Conservation (phyloP, 306 rosid species). For the Hylodesmum podocarpum region DNA sequence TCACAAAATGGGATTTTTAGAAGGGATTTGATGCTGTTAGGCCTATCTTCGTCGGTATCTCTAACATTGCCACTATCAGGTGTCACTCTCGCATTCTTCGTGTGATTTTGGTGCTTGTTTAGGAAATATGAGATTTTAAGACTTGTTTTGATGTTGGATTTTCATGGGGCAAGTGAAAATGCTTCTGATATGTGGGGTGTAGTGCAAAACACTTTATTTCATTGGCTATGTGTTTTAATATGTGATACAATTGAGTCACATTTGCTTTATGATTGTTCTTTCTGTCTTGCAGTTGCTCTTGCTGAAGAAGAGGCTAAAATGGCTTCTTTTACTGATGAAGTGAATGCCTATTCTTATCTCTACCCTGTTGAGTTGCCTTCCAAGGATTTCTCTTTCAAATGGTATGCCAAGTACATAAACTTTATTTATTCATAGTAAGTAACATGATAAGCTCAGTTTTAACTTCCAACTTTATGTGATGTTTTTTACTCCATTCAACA, state of each 20-base stretch:
- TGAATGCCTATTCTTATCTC: slow-evolving; percentile 76
- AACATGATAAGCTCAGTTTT: not conserved
- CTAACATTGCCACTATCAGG: slow-evolving; percentile 50
- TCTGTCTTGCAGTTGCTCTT: slow-evolving; percentile 55
- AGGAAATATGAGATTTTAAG: not conserved
- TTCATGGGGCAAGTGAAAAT: not conserved
- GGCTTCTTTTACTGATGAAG: slow-evolving; percentile 66
- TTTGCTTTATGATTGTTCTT: slow-evolving; percentile 17
- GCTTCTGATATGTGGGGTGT: not conserved
- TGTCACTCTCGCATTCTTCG: not conserved
- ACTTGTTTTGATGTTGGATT: not conserved
- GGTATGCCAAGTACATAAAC: slow-evolving; percentile 47
- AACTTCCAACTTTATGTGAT: not conserved
- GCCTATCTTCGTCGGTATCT: slow-evolving; percentile 56
- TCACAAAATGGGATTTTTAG: slow-evolving; percentile 46
- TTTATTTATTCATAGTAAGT: not conserved
- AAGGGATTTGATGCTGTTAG: slow-evolving; percentile 66
- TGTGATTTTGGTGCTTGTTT: not conserved
- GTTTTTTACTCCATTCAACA: not conserved
- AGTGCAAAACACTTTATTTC: not conserved
- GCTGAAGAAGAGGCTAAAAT: slow-evolving; percentile 69
- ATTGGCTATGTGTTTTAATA: not conserved
- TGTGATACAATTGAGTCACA: not conserved
- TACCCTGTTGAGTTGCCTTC: slow-evolving; percentile 82
- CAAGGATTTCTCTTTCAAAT: slow-evolving; percentile 65